Conservation (phyloP, 2,329 filamentous ascomycete species). For the Xylaria sp. region DNA sequence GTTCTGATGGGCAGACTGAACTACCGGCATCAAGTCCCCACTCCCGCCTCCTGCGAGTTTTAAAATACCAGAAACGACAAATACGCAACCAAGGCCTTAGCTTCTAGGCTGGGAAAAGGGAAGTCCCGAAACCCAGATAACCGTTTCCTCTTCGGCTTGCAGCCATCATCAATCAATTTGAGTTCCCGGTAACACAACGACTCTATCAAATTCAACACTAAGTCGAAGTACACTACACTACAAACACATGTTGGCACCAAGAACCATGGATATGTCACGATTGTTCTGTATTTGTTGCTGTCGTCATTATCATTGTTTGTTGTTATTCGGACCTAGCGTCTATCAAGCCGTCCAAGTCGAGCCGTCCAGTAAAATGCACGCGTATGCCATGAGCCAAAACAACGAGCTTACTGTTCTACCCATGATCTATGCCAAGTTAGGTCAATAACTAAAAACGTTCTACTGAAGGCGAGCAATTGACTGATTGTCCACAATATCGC, state of each 20-base stretch:
- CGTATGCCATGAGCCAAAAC: background rate
- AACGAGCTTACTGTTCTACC: background rate
- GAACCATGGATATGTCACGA: background rate
- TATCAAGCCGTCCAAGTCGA: background rate
- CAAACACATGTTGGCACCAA: background rate
- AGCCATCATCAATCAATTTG: background rate
- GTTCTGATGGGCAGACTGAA: conserved; percentile 20
- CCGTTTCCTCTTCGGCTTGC: background rate
- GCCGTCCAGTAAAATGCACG: background rate
- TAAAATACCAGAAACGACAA: conserved; percentile 15
- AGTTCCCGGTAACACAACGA: background rate
- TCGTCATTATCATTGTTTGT: background rate
- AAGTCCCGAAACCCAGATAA: conserved; percentile 20
- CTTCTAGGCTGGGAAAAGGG: conserved; percentile 12
- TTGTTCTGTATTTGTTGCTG: background rate
- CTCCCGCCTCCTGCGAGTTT: conserved; percentile 14
- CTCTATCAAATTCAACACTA: background rate
- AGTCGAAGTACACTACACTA: background rate
- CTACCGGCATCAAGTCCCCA: conserved; percentile 33
- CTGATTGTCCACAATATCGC: background rate
- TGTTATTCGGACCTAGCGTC: background rate
- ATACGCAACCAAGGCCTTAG: conserved; percentile 9
- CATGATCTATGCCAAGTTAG: background rate
- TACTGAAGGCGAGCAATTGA: background rate
- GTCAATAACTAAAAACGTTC: background rate